A percentile compares a stretch with the other conserved stretches of the same genome.
Conservation (phyloP, 805 yeast species). For the Candida insectorum region DNA sequence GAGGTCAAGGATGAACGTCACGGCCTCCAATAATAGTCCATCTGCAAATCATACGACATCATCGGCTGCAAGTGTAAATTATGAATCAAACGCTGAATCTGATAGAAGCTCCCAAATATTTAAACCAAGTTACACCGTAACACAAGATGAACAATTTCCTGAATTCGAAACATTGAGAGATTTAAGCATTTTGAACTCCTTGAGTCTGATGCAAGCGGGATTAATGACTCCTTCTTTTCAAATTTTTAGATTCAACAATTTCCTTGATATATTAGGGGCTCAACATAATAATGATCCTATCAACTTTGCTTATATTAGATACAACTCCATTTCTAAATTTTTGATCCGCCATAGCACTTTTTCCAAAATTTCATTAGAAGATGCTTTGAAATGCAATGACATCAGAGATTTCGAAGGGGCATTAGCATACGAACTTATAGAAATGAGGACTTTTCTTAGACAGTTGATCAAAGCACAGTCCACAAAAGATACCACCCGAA, state of each 20-base stretch:
- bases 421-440: slow-evolving; percentile 26
- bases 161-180: slow-evolving; percentile 15
- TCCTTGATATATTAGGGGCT: slow-evolving; percentile 26
- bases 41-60: too few relatives aligned
- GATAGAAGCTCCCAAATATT: slow-evolving; percentile 9
- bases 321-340: slow-evolving; percentile 13
- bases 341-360: slow-evolving; percentile 14
- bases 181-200: slow-evolving; percentile 22
- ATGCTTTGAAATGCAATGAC: slow-evolving; percentile 16
- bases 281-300: slow-evolving; percentile 36
- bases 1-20: too few relatives aligned
- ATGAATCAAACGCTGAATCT: slow-evolving; percentile 4
- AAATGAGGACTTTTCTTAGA: slow-evolving; percentile 25
- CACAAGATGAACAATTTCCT: slow-evolving; percentile 9
- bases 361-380: slow-evolving; percentile 15
- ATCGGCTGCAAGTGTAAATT: too few relatives aligned
- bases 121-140: slow-evolving; percentile 13
- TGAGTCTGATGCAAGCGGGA: slow-evolving; percentile 16
- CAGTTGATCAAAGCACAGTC: slow-evolving; percentile 16
- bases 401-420: slow-evolving; percentile 26
- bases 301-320: slow-evolving; percentile 28
- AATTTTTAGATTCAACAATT: slow-evolving; percentile 26
- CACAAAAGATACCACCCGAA: slow-evolving; percentile 3
- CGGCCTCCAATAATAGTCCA: too few relatives aligned
- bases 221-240: slow-evolving; percentile 28